These are phyloP conservation scores for Jacaranda copaia DNA, from an alignment of 257 asterid species.

Conservation along the genomic window DNA sequence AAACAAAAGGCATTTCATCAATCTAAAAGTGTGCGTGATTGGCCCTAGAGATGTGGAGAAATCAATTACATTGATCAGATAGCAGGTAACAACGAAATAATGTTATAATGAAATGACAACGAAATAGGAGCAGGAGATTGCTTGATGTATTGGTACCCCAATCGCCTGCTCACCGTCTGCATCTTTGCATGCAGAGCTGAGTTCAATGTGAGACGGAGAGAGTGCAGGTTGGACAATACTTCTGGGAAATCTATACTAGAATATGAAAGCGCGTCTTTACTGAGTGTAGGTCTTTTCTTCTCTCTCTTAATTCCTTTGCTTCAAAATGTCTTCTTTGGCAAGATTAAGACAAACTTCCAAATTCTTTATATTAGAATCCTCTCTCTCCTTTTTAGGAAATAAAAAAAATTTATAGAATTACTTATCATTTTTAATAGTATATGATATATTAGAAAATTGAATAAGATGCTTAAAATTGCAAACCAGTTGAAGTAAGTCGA, in stretches of 20 bases:
- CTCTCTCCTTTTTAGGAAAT: no score
- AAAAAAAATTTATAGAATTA: no score
- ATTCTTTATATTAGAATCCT: no score
- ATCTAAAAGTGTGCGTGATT: no score
- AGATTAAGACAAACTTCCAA: no score
- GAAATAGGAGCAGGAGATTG: conserved; percentile 48
- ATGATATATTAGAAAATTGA: no score
- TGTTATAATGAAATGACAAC: no score
- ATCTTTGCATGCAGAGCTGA: conserved; percentile 43
- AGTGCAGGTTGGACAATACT: background rate
- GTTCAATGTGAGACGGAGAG: conserved; percentile 20
- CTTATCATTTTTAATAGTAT: no score
- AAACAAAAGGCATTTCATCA: no score
- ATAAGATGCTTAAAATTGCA: no score
- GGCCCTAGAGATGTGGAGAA: background rate
- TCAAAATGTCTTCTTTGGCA: no score
- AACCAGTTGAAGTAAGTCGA: no score
- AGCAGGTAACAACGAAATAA: conserved; percentile 45
- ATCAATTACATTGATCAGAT: conserved; percentile 49
- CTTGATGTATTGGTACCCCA: conserved; percentile 49
- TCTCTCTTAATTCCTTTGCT: background rate
- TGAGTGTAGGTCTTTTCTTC: background rate
- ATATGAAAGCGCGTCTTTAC: background rate
- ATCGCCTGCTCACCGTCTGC: conserved; percentile 60
- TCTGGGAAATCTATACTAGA: background rate